These are phyloP conservation scores for Suhomyces taliae DNA, from an alignment of 1,139 yeast genomes.

Conservation along the genomic window DNA sequence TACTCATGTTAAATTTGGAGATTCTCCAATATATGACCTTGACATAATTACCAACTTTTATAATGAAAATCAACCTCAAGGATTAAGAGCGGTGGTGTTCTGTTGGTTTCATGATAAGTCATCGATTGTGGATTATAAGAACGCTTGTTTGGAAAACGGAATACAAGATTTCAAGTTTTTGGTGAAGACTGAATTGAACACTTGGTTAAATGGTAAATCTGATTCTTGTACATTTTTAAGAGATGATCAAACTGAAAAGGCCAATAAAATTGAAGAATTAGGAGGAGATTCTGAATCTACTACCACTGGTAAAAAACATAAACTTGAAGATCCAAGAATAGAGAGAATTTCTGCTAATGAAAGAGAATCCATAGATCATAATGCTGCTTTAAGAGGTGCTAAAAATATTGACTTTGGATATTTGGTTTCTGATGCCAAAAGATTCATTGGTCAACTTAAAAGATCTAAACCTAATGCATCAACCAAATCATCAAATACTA, in stretches of 20 bases:
- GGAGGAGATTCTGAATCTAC: constrained; percentile 3
- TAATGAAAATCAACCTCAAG: constrained; percentile 50
- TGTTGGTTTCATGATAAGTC: constrained; percentile 80
- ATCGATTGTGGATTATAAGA: constrained; percentile 79
- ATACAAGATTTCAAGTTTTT: constrained; percentile 76
- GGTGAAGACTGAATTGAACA: constrained; percentile 79
- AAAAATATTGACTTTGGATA: constrained; percentile 73
- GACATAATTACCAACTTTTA: constrained; percentile 56
- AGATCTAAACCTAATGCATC: constrained; percentile 27
- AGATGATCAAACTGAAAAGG: constrained; percentile 14
- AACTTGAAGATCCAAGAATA: constrained; percentile 55
- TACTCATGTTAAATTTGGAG: constrained; percentile 34
- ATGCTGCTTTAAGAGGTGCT: constrained; percentile 74
- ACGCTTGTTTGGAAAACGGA: constrained; percentile 63
- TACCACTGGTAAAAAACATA: constrained; percentile 22
- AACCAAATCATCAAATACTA: constrained; percentile 11
- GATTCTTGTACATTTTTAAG: constrained; percentile 55
- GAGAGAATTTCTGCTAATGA: constrained; percentile 58
- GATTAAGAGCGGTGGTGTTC: constrained; percentile 67
- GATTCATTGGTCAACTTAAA: constrained; percentile 58
- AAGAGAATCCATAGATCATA: constrained; percentile 72
- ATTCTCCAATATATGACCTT: constrained; percentile 28
- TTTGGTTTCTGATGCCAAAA: constrained; percentile 70
- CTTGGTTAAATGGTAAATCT: constrained; percentile 75
- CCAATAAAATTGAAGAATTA: constrained; percentile 3